These are phyloP conservation scores for Chlamydomonas sp. DNA, from an alignment of 139 green algal species.

Conservation along the genomic window DNA sequence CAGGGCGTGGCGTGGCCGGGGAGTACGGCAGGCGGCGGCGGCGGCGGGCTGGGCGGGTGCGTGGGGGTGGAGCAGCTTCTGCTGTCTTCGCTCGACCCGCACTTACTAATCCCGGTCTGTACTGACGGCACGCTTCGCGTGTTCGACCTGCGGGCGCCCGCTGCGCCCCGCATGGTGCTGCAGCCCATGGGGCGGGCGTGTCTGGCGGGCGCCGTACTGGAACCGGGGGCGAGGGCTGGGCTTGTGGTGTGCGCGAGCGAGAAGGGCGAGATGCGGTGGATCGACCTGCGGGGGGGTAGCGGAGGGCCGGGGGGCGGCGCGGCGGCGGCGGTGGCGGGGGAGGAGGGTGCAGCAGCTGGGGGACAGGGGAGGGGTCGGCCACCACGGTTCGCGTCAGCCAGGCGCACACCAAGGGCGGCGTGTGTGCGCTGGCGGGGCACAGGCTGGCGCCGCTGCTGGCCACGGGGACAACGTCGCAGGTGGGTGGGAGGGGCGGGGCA, in stretches of 20 bases:
- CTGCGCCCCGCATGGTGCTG: constrained; percentile 48
- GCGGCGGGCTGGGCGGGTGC: background rate
- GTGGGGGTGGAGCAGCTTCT: constrained; percentile 37
- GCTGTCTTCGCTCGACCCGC: constrained; percentile 42
- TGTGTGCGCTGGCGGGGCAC: constrained; percentile 85
- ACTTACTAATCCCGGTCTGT: constrained; percentile 65
- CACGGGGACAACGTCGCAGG: constrained; percentile 55
- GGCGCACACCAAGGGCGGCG: constrained; percentile 76
- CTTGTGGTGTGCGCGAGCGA: constrained; percentile 49
- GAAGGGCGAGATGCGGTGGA: constrained; percentile 78
- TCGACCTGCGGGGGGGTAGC: constrained; percentile 75
- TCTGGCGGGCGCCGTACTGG: constrained; percentile 69
- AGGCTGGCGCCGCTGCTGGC: constrained; percentile 84
- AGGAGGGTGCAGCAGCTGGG: background rate
- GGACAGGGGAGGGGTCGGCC: background rate
- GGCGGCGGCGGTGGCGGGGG: background rate
- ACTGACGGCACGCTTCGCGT: constrained; percentile 66
- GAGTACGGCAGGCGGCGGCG: background rate
- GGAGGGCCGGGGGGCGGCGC: background rate
- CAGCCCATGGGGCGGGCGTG: constrained; percentile 41
- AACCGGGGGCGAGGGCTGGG: constrained; percentile 64
- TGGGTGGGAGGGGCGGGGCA: background rate
- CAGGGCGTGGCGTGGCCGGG: constrained; percentile 18
- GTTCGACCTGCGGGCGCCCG: constrained; percentile 76
- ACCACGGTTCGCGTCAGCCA: constrained; percentile 70